phyloP scores from a whole-genome alignment of 257 asterid species.

The Ligustrum vulgare region DNA sequence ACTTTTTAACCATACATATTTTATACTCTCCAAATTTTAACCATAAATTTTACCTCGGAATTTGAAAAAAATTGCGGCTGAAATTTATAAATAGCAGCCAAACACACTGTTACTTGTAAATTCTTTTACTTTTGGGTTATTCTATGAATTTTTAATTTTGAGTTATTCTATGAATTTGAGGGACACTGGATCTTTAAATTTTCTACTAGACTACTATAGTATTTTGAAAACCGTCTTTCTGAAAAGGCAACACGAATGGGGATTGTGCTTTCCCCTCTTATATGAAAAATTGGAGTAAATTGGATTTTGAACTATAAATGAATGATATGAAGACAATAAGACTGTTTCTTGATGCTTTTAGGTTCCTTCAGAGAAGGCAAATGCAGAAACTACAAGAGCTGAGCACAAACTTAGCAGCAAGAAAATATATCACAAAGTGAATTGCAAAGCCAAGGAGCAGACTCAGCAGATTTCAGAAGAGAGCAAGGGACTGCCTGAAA shows the following conservation, averaged over 20 bases:
- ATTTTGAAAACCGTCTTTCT: neutral
- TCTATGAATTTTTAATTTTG: too few relatives aligned
- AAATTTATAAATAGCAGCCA: too few relatives aligned
- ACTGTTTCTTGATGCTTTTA: conserved; percentile 15
- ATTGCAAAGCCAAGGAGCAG: conserved; percentile 37
- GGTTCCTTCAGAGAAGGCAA: conserved; percentile 50
- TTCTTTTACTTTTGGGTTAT: too few relatives aligned
- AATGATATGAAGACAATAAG: neutral
- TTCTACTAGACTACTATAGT: neutral
- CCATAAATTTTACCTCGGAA: too few relatives aligned
- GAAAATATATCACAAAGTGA: conserved; percentile 28
- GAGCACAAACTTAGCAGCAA: conserved; percentile 28
- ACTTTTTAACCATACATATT: too few relatives aligned
- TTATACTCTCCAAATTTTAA: too few relatives aligned
- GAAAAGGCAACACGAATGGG: neutral
- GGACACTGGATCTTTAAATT: neutral
- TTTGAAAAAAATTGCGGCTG: too few relatives aligned
- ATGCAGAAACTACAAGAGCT: conserved; percentile 28
- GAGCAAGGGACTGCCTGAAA: conserved; percentile 32
- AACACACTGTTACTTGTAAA: neutral
- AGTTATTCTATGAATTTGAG: neutral
- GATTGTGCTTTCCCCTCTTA: neutral
- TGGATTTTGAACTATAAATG: neutral
- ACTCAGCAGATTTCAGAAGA: conserved; percentile 19
- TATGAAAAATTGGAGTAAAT: neutral